phyloP scores from a whole-genome alignment of 1,284 basidiomycete genomes.

The Exobasidium cylindrosporum region DNA sequence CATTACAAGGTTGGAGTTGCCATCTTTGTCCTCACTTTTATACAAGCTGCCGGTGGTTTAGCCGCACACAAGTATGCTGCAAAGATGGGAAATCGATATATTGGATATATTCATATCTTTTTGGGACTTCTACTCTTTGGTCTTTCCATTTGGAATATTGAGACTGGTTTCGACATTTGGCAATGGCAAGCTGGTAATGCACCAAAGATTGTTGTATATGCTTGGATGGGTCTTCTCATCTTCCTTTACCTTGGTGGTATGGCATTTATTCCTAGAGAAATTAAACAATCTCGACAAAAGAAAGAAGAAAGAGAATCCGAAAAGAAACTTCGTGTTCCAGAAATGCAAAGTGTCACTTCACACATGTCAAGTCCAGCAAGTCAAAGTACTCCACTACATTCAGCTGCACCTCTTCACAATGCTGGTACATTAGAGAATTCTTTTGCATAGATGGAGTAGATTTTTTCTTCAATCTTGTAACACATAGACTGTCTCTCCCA shows the following conservation, averaged over 20 bases:
- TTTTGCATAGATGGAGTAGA: too few species aligned
- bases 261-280: slow-evolving; percentile 26
- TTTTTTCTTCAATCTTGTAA: too few species aligned
- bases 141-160: slow-evolving; percentile 29
- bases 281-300: background rate
- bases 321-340: too few species aligned
- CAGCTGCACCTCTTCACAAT: too few species aligned
- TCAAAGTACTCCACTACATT: too few species aligned
- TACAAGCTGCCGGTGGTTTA: slow-evolving; percentile 64
- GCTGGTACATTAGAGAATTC: too few species aligned
- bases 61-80: slow-evolving; percentile 64
- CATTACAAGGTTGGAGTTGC: slow-evolving; percentile 61
- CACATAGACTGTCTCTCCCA: too few species aligned
- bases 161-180: slow-evolving; percentile 32
- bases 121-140: slow-evolving; percentile 26
- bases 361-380: too few species aligned
- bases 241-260: slow-evolving; percentile 31
- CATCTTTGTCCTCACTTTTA: slow-evolving; percentile 64
- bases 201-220: slow-evolving; percentile 28
- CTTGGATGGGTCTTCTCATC: slow-evolving; percentile 27
- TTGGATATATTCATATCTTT: slow-evolving; percentile 27
- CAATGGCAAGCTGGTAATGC: slow-evolving; percentile 21
- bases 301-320: too few species aligned
- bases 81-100: slow-evolving; percentile 13
- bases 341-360: too few species aligned